These are phyloP conservation scores for Citrus hindsii DNA, from an alignment of 345 rosid genomes.

Conservation along the genomic window DNA sequence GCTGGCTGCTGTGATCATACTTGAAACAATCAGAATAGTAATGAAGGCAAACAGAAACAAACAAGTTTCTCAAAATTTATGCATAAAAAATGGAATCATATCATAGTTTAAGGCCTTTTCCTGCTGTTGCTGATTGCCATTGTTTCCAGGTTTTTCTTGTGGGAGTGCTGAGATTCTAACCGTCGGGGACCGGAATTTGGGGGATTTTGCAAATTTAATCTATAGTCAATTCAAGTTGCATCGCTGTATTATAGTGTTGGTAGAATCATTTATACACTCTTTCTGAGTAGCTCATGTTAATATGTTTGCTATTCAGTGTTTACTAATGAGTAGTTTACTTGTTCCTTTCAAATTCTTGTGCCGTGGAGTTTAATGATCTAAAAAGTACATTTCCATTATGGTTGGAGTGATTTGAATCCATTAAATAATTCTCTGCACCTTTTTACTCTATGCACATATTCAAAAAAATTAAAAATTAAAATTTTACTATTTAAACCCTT, in stretches of 20 bases:
- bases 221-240: neutral
- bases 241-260: neutral
- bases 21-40: neutral
- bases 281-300: neutral
- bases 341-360: neutral
- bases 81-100: neutral
- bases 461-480: no score
- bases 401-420: no score
- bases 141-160: neutral
- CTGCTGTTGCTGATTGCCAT: neutral
- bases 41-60: neutral
- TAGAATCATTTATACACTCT: neutral
- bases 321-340: neutral
- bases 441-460: no score
- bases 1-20: neutral
- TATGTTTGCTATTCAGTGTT: neutral
- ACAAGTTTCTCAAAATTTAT: neutral
- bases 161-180: neutral
- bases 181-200: neutral
- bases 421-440: no score
- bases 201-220: neutral
- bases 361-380: neutral
- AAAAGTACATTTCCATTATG: no score
- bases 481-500: no score
- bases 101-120: neutral